phyloP scores from a whole-genome alignment of 805 yeast species.

The Pichia insulana region DNA sequence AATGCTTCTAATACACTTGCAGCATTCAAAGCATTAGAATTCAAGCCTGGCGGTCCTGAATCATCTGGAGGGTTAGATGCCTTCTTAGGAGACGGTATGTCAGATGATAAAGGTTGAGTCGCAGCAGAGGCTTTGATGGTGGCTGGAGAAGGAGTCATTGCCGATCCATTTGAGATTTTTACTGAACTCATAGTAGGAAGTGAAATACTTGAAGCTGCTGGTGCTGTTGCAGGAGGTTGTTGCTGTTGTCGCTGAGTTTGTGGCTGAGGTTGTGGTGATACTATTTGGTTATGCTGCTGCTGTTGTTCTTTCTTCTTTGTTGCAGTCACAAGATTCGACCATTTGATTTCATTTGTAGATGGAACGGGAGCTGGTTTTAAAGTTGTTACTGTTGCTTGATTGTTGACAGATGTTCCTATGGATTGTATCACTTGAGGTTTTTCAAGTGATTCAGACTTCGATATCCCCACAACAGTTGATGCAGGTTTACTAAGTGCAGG shows the following conservation, averaged over 20 bases:
- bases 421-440: constrained; percentile 13
- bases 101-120: too few species aligned
- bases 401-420: constrained; percentile 12
- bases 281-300: constrained; percentile 1
- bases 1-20: constrained; percentile 31
- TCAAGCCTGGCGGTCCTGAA: constrained; percentile 10
- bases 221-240: constrained; percentile 1
- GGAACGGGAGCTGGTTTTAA: constrained; percentile 31
- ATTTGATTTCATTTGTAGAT: constrained; percentile 25
- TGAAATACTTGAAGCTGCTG: not conserved
- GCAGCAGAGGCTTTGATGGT: too few species aligned
- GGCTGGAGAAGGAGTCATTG: too few species aligned
- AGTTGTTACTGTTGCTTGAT: constrained; percentile 21
- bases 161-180: too few species aligned
- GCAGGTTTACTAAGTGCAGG: not conserved
- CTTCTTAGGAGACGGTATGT: not conserved
- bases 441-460: constrained; percentile 1
- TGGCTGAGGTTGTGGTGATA: constrained; percentile 1
- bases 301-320: constrained; percentile 9
- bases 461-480: not conserved
- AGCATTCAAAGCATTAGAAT: constrained; percentile 28
- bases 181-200: not conserved
- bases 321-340: constrained; percentile 28
- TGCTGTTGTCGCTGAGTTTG: not conserved
- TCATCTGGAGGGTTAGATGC: not conserved